A percentile compares a stretch with the other conserved stretches of the same genome.
Conservation (phyloP, 805 yeast genomes). For the Starmerella cellae region DNA sequence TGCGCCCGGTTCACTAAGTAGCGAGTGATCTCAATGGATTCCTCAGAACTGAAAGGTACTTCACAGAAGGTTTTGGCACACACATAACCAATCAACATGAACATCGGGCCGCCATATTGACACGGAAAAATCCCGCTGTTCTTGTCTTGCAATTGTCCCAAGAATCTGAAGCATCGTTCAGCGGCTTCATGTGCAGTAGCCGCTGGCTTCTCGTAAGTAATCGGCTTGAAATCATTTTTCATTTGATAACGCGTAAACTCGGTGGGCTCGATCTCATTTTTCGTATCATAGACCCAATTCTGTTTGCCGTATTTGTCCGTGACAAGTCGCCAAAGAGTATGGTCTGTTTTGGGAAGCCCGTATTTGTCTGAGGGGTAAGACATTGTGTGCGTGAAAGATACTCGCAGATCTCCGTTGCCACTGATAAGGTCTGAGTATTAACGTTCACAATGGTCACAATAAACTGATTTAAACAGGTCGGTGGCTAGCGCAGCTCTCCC, state of each 20-base stretch:
- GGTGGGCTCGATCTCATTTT: conserved; percentile 28
- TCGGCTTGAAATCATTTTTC: conserved; percentile 13
- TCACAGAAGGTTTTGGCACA: conserved; percentile 59
- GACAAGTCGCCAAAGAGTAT: conserved; percentile 57
- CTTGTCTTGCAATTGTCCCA: conserved; percentile 56
- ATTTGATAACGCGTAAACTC: conserved; percentile 25
- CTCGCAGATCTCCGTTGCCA: too few relatives aligned
- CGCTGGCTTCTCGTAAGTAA: conserved; percentile 17
- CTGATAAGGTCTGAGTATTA: too few relatives aligned
- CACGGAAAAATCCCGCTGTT: conserved; percentile 77
- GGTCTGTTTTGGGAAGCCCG: conserved; percentile 58
- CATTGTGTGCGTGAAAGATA: too few relatives aligned
- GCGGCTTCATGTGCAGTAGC: conserved; percentile 35
- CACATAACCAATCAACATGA: conserved; percentile 82
- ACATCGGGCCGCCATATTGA: conserved; percentile 97
- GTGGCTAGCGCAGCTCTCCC: too few relatives aligned
- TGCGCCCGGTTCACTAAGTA: conserved; percentile 85
- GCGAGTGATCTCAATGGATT: conserved; percentile 57
- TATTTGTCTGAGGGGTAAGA: conserved; percentile 45
- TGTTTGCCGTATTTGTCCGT: conserved; percentile 64
- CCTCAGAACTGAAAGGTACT: conserved; percentile 52
- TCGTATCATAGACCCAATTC: conserved; percentile 54
- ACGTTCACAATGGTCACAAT: too few relatives aligned
- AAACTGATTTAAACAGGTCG: too few relatives aligned
- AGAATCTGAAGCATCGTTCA: conserved; percentile 59